Conservation (phyloP, 768 basidiomycete species). For the Hygrophorus pudorinus region DNA sequence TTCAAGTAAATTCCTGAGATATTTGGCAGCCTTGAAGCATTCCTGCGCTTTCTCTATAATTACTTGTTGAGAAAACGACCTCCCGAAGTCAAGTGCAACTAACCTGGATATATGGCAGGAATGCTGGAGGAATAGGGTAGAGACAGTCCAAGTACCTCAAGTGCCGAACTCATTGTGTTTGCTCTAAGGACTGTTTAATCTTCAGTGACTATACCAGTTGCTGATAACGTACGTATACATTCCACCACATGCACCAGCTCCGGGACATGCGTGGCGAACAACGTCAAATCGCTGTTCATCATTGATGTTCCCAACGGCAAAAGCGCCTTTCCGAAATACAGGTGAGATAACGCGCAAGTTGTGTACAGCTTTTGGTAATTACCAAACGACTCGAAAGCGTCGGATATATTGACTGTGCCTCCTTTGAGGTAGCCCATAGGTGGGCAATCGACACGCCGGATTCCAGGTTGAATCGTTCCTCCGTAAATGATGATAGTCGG, state of each 20-base stretch:
- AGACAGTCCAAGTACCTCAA: conserved; percentile 81
- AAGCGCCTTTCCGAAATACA: conserved; percentile 47
- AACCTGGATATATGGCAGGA: conserved; percentile 66
- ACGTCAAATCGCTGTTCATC: conserved; percentile 81
- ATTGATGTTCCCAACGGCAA: conserved; percentile 60
- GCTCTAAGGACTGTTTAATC: conserved; percentile 32
- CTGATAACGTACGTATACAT: conserved; percentile 62
- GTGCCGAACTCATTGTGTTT: conserved; percentile 80
- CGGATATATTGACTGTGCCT: conserved; percentile 76
- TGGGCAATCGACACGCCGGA: conserved; percentile 71
- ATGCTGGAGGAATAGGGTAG: conserved; percentile 75
- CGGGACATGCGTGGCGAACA: conserved; percentile 77
- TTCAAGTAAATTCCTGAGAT: conserved; percentile 64
- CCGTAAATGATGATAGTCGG: conserved; percentile 85
- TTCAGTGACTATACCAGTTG: background rate
- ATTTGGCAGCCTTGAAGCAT: conserved; percentile 68
- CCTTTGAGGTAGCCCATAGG: conserved; percentile 69
- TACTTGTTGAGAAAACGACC: background rate
- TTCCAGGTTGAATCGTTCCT: conserved; percentile 74
- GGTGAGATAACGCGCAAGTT: background rate
- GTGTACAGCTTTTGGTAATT: background rate
- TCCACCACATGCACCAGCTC: conserved; percentile 77
- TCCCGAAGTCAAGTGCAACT: conserved; percentile 7
- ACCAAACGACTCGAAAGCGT: conserved; percentile 83
- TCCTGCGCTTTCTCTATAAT: conserved; percentile 71